Evolutionary conservation across 2,329 filamentous ascomycete genomes (phyloP), one percentile per base, ranked within the genome.

Genomic region (Volutella citrinella): DNA sequence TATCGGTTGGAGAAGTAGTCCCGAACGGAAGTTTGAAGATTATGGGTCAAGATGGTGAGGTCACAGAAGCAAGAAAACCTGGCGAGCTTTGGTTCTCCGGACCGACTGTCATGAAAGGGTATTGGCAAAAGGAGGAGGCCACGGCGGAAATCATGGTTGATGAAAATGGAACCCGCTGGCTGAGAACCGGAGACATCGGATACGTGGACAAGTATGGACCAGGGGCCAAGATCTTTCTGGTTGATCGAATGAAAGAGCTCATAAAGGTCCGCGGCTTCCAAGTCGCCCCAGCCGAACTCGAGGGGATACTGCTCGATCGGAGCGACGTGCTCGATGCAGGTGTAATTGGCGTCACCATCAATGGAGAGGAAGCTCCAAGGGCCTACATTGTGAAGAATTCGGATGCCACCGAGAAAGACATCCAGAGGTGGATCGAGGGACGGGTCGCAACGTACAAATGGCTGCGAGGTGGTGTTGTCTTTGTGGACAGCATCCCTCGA

Each of bases 231-330:
- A 18, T 34, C 10, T 28, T 23, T 16, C 21, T 34, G 11, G 32
- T 34, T 7, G 32, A 34, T 21, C 32, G 32, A 10, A 15, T 29
- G 9, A 34, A 34, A 16, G 32, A 34, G 16, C 32, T 34, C 16
- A 34, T 34, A 20, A 34, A 34, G n/a, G 26, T 34, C 3, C 32
- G 32, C 16, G 20, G 26, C n/a, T 34, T 34, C 15, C 32, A 34
- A 11, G 32, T 34, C 7, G 20, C 32, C 10, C 26, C 32, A 10
- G 24, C 32, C 7, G 26, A 34, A 27, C 32, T 34, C 4, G 26
- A 34, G 17, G 32, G 32, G 4, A 12, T 29, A 7, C 26, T 34
- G n/a, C 32, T 34, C 15, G 32, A 34, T 6, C 26, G 26, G 4
- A 17, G 25, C 5, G 26, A 29, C n/a, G 20, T 34, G 5, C 5